Conservation (phyloP, 257 asterid species). For the Gentiana dahurica region DNA sequence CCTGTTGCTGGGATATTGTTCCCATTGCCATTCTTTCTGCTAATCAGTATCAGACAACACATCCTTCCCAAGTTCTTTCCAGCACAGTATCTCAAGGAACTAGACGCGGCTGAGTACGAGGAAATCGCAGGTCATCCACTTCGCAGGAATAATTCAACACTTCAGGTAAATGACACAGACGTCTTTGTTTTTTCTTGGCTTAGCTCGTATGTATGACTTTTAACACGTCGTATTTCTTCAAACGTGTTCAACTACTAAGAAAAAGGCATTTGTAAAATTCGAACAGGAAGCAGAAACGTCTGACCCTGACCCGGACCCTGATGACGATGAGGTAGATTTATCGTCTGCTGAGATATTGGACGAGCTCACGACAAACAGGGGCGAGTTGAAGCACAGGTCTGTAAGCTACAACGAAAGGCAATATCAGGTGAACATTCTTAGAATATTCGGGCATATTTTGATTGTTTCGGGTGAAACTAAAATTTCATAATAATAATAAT, state of each 20-base stretch:
- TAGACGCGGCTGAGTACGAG: slow-evolving; percentile 83
- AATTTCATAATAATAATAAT: no score
- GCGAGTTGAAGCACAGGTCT: slow-evolving; percentile 71
- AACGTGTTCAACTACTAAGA: not conserved
- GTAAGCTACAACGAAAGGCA: slow-evolving; percentile 61
- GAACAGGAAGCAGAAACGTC: slow-evolving; percentile 56
- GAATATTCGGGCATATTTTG: no score
- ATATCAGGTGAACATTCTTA: slow-evolving; percentile 26
- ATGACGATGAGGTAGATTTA: slow-evolving; percentile 29
- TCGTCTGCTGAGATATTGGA: slow-evolving; percentile 68
- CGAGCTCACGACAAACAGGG: slow-evolving; percentile 73
- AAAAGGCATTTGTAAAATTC: not conserved
- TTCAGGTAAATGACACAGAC: slow-evolving; percentile 22
- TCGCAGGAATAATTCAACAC: slow-evolving; percentile 28
- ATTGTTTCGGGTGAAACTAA: no score
- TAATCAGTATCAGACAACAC: slow-evolving; percentile 63
- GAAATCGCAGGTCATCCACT: slow-evolving; percentile 51
- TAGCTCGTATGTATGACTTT: no score
- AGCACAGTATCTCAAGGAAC: slow-evolving; percentile 42
- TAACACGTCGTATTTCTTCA: no score
- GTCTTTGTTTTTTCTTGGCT: no score
- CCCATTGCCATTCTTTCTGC: slow-evolving; percentile 73
- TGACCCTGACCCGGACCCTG: slow-evolving; percentile 12
- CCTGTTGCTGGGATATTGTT: slow-evolving; percentile 84
- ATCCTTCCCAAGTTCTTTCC: slow-evolving; percentile 67